Evolutionary conservation across 2,329 filamentous ascomycete species (phyloP), one percentile per base, ranked within the genome.

Genomic region (Huntiella omanensis): DNA sequence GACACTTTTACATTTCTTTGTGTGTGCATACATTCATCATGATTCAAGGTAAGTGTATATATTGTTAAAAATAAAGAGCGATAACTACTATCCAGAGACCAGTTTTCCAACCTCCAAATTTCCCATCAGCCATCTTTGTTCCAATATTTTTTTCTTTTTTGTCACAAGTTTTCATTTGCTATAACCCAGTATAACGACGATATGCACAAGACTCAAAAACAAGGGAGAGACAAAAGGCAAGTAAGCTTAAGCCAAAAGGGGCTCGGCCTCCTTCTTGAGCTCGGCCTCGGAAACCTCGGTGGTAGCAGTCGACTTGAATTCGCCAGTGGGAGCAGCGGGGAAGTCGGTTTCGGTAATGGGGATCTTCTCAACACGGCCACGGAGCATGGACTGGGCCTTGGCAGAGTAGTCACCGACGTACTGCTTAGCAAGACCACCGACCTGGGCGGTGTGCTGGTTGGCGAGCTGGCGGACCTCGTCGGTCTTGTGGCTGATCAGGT

Each of bases 351-450:
- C 50, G 45, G 52, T 52, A 49, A 55, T 52, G 54, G 65, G 62
- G 46, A 66, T 61, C 35, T 66, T 63, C 47, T 62, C 56, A 13
- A 62, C 61, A 51, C 62, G 63, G 54, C 69, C 68, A 49, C 69
- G 67, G 53, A 80, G 67, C 58, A 79, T 64, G 54, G 72, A 66
- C 63, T 79, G 75, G 47, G 77, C 75, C 69, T 80, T 80, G 58
- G 69, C 65, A 22, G 75, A 75, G 60, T 80, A 78, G 57, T 81
- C 75, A 36, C 73, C 75, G 55, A 77, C 68, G 56, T 80, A 78
- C 59, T 77, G 70, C 68, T 80, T 80, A 56, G 75, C 74, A 36
- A 76, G 62, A 55, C 72, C 66, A 43, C 75, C 71, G 52, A 75
- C 73, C 54, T 75, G 70, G 44, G 69, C 66, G 41, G 77, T 75